Percentiles rank a stretch among this genome's conserved stretches.
Conservation (phyloP, 2,329 filamentous ascomycete genomes). For the Fusarium sp. region DNA sequence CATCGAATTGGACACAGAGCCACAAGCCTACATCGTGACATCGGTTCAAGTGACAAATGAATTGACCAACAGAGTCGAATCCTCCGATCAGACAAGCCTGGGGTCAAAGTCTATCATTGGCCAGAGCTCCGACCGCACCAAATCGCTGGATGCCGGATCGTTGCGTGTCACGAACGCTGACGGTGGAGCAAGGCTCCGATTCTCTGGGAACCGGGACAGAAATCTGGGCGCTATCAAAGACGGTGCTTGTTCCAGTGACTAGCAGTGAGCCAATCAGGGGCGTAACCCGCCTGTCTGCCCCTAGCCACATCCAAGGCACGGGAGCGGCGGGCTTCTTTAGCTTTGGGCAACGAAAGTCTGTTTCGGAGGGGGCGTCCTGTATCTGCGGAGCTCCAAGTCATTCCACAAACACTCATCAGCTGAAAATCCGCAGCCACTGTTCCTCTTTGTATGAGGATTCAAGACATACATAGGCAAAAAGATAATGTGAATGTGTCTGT, state of each 20-base stretch:
- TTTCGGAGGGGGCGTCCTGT: constrained; percentile 31
- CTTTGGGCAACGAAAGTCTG: constrained; percentile 35
- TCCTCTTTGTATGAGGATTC: not conserved
- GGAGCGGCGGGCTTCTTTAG: constrained; percentile 39
- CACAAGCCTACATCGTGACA: constrained; percentile 11
- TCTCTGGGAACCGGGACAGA: constrained; percentile 46
- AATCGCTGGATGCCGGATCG: constrained; percentile 38
- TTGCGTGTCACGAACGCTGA: constrained; percentile 41
- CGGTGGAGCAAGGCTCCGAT: constrained; percentile 46
- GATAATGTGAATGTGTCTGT: not conserved
- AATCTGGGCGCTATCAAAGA: constrained; percentile 38
- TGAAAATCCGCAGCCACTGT: constrained; percentile 34
- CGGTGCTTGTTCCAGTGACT: constrained; percentile 34
- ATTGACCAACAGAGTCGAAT: constrained; percentile 25
- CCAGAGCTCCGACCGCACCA: constrained; percentile 29
- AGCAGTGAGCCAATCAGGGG: constrained; percentile 38
- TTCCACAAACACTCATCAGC: constrained; percentile 31
- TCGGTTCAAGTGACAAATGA: constrained; percentile 15
- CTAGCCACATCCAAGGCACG: constrained; percentile 39
- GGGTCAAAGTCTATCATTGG: constrained; percentile 25
- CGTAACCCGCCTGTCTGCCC: constrained; percentile 14
- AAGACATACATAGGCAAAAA: constrained; percentile 8
- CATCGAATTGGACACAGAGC: not conserved
- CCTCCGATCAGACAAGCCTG: constrained; percentile 16
- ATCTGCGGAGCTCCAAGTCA: constrained; percentile 25